Evolutionary conservation across 495 filamentous ascomycete genomes (phyloP).

Genomic region (Glonium stellatum): DNA sequence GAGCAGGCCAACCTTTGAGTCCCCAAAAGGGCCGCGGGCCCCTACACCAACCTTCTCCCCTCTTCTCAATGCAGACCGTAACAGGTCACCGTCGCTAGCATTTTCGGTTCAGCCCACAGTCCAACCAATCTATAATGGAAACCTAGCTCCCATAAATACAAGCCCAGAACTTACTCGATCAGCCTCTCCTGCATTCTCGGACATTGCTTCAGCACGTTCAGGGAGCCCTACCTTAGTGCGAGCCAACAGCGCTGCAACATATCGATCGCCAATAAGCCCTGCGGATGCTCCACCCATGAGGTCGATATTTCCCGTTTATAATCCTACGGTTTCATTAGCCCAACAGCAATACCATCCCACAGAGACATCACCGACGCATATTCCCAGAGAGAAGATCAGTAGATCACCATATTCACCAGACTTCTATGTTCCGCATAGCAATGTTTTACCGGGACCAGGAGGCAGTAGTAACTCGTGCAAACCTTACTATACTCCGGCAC

Average conservation of each 20-base stretch:
- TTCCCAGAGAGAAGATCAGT: constrained; percentile 51
- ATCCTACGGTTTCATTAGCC: constrained; percentile 59
- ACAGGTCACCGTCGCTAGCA: constrained; percentile 17
- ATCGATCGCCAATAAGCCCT: constrained; percentile 27
- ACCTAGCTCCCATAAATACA: background rate
- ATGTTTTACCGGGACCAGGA: constrained; percentile 4
- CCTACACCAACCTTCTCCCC: constrained; percentile 10
- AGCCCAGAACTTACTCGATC: constrained; percentile 21
- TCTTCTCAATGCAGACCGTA: background rate
- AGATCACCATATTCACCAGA: constrained; percentile 49
- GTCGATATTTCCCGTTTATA: constrained; percentile 78
- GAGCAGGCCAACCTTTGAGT: constrained; percentile 15
- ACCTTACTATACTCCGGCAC: constrained; percentile 33
- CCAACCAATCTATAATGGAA: background rate
- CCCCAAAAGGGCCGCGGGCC: constrained; percentile 14
- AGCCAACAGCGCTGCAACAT: constrained; percentile 28
- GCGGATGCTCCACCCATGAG: constrained; percentile 45
- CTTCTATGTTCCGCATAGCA: constrained; percentile 26
- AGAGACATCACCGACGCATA: constrained; percentile 46
- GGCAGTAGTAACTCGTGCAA: constrained; percentile 10
- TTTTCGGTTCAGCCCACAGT: constrained; percentile 6
- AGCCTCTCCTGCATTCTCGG: constrained; percentile 19
- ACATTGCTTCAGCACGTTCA: constrained; percentile 13
- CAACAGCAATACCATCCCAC: constrained; percentile 65
- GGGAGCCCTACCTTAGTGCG: constrained; percentile 23